Evolutionary conservation across 2,329 filamentous ascomycete genomes (phyloP).

Genomic region (Aspergillus floridensis): DNA sequence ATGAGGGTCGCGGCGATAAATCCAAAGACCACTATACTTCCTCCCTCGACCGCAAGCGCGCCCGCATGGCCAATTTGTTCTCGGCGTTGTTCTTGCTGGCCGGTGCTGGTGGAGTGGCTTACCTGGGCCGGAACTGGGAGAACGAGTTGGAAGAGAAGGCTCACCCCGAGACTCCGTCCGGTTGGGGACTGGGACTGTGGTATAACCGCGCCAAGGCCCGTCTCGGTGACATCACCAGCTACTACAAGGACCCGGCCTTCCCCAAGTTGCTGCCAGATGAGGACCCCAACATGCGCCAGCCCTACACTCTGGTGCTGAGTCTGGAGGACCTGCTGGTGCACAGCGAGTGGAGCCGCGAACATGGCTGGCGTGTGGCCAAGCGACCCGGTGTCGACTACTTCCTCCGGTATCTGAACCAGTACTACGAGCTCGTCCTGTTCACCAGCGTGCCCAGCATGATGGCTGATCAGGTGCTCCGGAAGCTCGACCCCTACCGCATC

Average conservation of each 20-base stretch:
- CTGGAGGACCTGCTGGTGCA: slow-evolving; percentile 92
- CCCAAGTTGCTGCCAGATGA: slow-evolving; percentile 76
- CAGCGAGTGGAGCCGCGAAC: slow-evolving; percentile 89
- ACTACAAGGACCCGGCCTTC: slow-evolving; percentile 96
- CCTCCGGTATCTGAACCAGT: slow-evolving; percentile 91
- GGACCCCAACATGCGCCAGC: slow-evolving; percentile 75
- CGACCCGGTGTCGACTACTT: slow-evolving; percentile 96
- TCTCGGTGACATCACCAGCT: slow-evolving; percentile 71
- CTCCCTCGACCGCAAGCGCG: slow-evolving; percentile 79
- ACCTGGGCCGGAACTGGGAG: slow-evolving; percentile 86
- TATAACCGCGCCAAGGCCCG: slow-evolving; percentile 78
- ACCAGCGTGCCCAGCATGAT: slow-evolving; percentile 81
- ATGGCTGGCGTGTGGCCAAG: slow-evolving; percentile 94
- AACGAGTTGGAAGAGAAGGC: slow-evolving; percentile 66
- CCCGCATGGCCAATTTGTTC: slow-evolving; percentile 71
- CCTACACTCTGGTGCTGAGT: slow-evolving; percentile 89
- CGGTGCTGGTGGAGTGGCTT: slow-evolving; percentile 61
- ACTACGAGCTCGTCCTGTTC: slow-evolving; percentile 97
- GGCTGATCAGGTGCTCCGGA: slow-evolving; percentile 83
- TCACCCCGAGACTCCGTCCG: slow-evolving; percentile 72
- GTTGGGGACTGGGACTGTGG: slow-evolving; percentile 73
- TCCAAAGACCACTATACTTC: slow-evolving; percentile 83
- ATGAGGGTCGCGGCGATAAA: slow-evolving; percentile 58
- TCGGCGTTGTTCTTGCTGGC: slow-evolving; percentile 62
- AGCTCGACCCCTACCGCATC: slow-evolving; percentile 91